Base-by-base conservation (phyloP, 2,329 filamentous ascomycete species). In the Hymenoscyphus scutula region DNA sequence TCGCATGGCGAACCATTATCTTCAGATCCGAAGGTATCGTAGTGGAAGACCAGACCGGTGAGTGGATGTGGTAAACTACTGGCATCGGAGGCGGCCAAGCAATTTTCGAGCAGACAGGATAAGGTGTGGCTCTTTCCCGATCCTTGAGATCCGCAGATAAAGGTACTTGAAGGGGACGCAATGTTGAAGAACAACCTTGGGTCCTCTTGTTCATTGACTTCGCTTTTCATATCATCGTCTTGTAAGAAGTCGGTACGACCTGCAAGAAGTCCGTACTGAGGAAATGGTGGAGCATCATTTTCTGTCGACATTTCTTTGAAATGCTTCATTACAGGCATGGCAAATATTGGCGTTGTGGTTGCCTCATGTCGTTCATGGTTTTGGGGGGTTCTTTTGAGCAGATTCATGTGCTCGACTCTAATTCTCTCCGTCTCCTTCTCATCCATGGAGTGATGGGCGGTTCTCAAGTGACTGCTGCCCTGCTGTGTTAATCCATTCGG, bases 81-180 rank as follows among this genome's bases (percentile, higher is more conserved):
- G 1, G 81, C 70, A 2, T 73, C 65, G 0, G 69, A 74, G 0
- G 66, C 58, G 0, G 79, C 64, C 1, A 82, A 71, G 55, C 76
- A 79, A 61, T 79, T 81, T 61, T 77, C 84, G 0, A 88, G 75
- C 56, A 89, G 75, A 67, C 81, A 85, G 0, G 83, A 81, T 1
- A 86, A 75, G 0, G 84, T 87, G 62, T 88, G 83, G 23, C 80
- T 84, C 68, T 88, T 88, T 0, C 86, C 86, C 51, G 80, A 82
- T 0, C 85, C 86, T 68, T 88, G 85, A 1, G 82, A 82, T 1
- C 86, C 86, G 63, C 86, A 89, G 23, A 89, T 83, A 70, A 88
- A 88, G 0, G 80, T 76, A 0, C 84, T 86, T 66, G 79, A 84
- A 0, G 85, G 85, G 0, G 79, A 76, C 29, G 84, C 80, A 1